A percentile compares a stretch with the other conserved stretches of the same genome.
These are phyloP conservation scores for Xylogone sp. DNA, from an alignment of 2,329 filamentous ascomycete genomes.

Conservation along the genomic window DNA sequence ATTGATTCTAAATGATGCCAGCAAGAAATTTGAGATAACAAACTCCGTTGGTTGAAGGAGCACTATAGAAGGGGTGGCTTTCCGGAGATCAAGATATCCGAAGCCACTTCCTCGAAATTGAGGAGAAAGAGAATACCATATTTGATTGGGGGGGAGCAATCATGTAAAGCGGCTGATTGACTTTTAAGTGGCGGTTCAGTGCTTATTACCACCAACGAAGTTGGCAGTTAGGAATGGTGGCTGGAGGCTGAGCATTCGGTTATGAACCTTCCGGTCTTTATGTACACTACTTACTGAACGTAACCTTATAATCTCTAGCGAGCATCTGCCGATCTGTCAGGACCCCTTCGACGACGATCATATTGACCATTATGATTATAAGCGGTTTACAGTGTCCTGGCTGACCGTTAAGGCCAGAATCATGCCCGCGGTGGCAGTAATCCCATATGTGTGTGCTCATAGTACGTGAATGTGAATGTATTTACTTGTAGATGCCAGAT, in stretches of 20 bases:
- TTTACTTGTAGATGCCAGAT: too few species aligned
- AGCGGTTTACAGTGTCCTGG: too few species aligned
- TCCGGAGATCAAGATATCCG: slow-evolving; percentile 1
- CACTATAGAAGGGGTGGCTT: background rate
- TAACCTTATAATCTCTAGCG: background rate
- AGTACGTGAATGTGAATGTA: too few species aligned
- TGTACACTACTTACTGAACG: background rate
- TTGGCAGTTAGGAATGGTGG: background rate
- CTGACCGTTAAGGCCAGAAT: too few species aligned
- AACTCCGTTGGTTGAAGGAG: background rate
- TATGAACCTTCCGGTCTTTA: background rate
- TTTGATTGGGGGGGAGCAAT: background rate
- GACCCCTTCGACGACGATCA: too few species aligned
- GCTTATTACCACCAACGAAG: background rate
- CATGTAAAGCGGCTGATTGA: background rate
- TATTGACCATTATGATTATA: too few species aligned
- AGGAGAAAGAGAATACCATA: background rate
- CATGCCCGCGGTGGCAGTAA: too few species aligned
- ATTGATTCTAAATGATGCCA: background rate
- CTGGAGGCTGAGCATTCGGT: background rate
- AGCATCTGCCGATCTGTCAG: too few species aligned
- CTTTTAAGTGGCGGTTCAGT: background rate
- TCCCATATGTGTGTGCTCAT: too few species aligned
- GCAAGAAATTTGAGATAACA: background rate
- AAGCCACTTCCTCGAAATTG: background rate